phyloP scores from a whole-genome alignment of 352 stramenopile species.

The Nothophytophthora sp. region DNA sequence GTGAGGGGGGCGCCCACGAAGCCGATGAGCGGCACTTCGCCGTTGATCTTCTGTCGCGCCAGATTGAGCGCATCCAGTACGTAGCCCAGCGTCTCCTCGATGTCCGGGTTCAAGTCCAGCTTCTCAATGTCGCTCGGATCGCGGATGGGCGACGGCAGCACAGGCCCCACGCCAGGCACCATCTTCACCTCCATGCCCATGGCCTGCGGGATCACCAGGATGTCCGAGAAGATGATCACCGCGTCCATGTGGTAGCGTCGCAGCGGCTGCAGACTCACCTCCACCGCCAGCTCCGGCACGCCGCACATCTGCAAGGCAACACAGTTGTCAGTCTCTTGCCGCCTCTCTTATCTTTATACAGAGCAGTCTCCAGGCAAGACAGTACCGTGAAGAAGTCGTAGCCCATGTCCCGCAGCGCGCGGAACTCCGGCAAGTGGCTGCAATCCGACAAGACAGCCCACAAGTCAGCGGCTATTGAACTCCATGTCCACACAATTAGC shows the following conservation, averaged over 20 bases:
- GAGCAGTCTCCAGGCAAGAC: too few relatives aligned
- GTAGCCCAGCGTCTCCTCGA: constrained; percentile 94
- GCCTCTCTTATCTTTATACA: too few relatives aligned
- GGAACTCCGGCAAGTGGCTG: constrained; percentile 89
- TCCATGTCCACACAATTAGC: neutral
- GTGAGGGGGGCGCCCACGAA: constrained; percentile 98
- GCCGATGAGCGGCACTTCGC: constrained; percentile 96
- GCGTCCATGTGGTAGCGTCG: constrained; percentile 94
- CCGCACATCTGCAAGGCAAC: constrained; percentile 67
- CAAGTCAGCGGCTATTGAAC: neutral
- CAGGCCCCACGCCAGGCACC: constrained; percentile 93
- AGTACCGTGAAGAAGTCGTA: constrained; percentile 92
- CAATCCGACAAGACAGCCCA: constrained; percentile 1
- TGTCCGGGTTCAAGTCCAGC: constrained; percentile 89
- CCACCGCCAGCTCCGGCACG: constrained; percentile 87
- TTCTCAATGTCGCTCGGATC: constrained; percentile 89
- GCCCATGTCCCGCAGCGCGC: constrained; percentile 74
- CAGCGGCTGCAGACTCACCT: constrained; percentile 98
- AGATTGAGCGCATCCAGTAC: constrained; percentile 95
- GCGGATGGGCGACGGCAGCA: constrained; percentile 74
- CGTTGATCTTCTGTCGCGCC: constrained; percentile 91
- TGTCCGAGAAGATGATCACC: constrained; percentile 99
- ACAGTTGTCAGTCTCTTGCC: too few relatives aligned
- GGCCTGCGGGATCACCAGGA: constrained; percentile 97
- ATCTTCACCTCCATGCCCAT: constrained; percentile 97